phyloP scores from a whole-genome alignment of 2,329 filamentous ascomycete species.

The Hypoxylon sp. region DNA sequence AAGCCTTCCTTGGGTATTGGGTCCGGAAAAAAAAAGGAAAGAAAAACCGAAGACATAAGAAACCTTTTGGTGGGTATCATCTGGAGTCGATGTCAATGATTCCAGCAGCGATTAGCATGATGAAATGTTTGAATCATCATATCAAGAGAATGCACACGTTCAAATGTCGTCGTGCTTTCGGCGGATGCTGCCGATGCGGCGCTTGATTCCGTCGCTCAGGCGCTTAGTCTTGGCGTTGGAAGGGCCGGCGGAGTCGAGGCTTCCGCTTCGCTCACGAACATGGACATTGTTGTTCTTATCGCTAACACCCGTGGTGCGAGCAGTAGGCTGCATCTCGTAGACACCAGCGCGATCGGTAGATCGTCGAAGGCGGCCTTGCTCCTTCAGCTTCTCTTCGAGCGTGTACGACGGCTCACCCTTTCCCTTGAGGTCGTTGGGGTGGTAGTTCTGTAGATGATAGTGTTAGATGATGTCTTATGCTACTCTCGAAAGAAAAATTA shows the following conservation, averaged over 20 bases:
- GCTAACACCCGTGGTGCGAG: slow-evolving; percentile 14
- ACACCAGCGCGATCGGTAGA: slow-evolving; percentile 44
- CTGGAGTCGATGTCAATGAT: too few species aligned
- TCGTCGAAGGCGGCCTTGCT: slow-evolving; percentile 45
- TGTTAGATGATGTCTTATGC: slow-evolving; percentile 1
- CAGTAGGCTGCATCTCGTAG: slow-evolving; percentile 58
- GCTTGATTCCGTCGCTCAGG: slow-evolving; percentile 60
- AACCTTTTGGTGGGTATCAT: too few species aligned
- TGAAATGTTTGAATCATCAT: too few species aligned
- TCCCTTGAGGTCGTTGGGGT: slow-evolving; percentile 80
- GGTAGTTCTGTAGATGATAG: slow-evolving; percentile 63
- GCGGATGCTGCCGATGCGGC: slow-evolving; percentile 61
- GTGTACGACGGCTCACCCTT: slow-evolving; percentile 81
- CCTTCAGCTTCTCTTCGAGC: slow-evolving; percentile 72
- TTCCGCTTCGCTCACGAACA: slow-evolving; percentile 56
- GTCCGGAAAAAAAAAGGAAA: neutral
- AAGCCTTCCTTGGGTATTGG: too few species aligned
- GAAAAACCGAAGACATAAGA: neutral
- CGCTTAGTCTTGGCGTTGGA: slow-evolving; percentile 45
- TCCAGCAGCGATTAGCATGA: neutral
- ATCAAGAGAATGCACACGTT: neutral
- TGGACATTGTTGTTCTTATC: slow-evolving; percentile 38
- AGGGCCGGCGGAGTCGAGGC: slow-evolving; percentile 40
- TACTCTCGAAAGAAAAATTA: too few species aligned
- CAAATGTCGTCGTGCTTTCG: slow-evolving; percentile 49